Percentiles rank a stretch among this genome's conserved stretches.
Conservation (phyloP, 106 monocot genomes). For the Dendrobium chrysotoxum region DNA sequence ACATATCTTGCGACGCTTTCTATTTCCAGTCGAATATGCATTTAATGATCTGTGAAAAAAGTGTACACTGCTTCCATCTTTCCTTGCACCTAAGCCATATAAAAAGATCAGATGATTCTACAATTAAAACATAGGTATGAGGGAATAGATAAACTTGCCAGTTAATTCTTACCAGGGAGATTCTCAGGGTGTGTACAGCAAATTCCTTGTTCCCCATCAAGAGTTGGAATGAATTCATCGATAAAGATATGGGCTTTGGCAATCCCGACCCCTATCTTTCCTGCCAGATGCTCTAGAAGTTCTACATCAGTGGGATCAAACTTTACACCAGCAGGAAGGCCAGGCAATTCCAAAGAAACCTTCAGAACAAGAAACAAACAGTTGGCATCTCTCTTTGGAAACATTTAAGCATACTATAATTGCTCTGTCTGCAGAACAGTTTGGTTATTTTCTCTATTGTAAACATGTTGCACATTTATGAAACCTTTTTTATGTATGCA, state of each 20-base stretch:
- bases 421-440: neutral
- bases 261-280: constrained; percentile 49
- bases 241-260: constrained; percentile 67
- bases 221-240: constrained; percentile 86
- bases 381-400: neutral
- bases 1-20: constrained; percentile 75
- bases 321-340: constrained; percentile 90
- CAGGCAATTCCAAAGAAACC: constrained; percentile 89
- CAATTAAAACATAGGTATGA: neutral
- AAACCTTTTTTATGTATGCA: too few relatives aligned
- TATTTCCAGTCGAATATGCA: constrained; percentile 70
- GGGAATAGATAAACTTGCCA: neutral
- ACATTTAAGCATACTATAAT: neutral
- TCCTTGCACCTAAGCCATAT: constrained; percentile 48
- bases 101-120: neutral
- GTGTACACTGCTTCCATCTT: constrained; percentile 80
- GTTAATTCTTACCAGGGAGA: constrained; percentile 66
- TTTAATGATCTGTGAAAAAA: constrained; percentile 81
- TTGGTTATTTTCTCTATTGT: neutral
- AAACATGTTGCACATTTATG: neutral
- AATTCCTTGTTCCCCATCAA: constrained; percentile 73
- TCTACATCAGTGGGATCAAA: constrained; percentile 91
- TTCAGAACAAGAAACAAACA: constrained; percentile 16
- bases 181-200: constrained; percentile 94
- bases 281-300: constrained; percentile 76